These are phyloP conservation scores for Marasmius sp. DNA, from an alignment of 1,284 basidiomycete genomes.

Conservation along the genomic window DNA sequence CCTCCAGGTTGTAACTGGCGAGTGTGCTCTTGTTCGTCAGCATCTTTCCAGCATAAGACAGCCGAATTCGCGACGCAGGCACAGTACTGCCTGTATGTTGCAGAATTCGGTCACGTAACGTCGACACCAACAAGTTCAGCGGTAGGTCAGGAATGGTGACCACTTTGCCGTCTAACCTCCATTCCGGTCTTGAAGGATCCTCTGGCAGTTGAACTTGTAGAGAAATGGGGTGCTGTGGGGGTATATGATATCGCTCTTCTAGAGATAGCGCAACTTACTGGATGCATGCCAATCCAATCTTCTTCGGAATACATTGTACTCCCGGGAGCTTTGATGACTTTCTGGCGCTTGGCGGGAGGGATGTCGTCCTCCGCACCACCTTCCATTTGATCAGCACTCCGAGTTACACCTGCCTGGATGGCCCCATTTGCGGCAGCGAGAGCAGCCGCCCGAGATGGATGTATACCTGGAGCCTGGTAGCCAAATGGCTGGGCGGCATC, in stretches of 20 bases:
- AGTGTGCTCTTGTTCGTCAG: constrained; percentile 83
- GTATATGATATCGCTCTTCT: neutral
- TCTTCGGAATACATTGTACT: constrained; percentile 80
- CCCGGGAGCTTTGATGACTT: constrained; percentile 77
- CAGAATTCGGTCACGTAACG: constrained; percentile 84
- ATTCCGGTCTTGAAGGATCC: constrained; percentile 82
- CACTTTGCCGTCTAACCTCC: constrained; percentile 83
- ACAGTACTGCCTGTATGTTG: constrained; percentile 74
- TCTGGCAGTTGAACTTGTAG: constrained; percentile 80
- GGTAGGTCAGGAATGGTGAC: constrained; percentile 80
- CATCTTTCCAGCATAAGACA: constrained; percentile 80
- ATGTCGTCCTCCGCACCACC: constrained; percentile 52
- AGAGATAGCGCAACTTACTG: constrained; percentile 44
- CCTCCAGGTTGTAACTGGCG: constrained; percentile 86
- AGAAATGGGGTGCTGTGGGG: constrained; percentile 73
- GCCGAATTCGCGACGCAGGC: constrained; percentile 74
- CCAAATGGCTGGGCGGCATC: constrained; percentile 77
- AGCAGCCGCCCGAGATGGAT: constrained; percentile 51
- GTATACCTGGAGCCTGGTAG: constrained; percentile 65
- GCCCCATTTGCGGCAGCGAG: constrained; percentile 48
- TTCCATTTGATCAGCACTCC: constrained; percentile 80
- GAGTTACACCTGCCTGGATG: constrained; percentile 61
- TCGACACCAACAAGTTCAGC: constrained; percentile 79
- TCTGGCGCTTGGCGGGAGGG: constrained; percentile 81
- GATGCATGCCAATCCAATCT: constrained; percentile 89